Evolutionary conservation across 805 yeast species (phyloP), one percentile per base, ranked within the genome.

Genomic region (Nakazawaea ernobii): DNA sequence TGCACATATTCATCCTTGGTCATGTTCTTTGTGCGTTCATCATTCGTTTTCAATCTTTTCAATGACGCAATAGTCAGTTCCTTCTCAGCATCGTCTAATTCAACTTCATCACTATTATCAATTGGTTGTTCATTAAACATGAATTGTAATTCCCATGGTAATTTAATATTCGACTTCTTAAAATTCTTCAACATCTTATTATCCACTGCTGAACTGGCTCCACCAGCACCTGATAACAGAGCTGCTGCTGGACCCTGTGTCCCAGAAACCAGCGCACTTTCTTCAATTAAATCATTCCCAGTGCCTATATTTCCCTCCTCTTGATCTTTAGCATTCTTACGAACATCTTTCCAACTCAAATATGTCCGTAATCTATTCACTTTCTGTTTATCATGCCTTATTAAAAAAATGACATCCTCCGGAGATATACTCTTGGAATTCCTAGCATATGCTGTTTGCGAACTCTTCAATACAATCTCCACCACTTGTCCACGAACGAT

Each of bases 1-100:
- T 94, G 99, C 14, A 91, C 99, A 59, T 94, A 94, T 61, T 94
- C 99, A 58, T 94, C 97, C 59, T 82, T 85, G 0, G 99, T 94
- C 99, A 94, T 94, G 55, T 84, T 77, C 53, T 74, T 79, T 0
- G 99, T 94, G 52, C 99, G 74, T 44, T 94, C 97, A 65, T 94
- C 99, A 4, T 97, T 97, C 65, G 80, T 82, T 58, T 90, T 89
- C 54, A 94, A 74, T 49, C 97, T 72, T 62, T 90, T 89, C 63
- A 89, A 68, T n/a, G 95, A 88, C 0, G 95, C 94, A 28, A 84
- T 64, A 32, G 89, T 84, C 4, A 96, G 97, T 42, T 91, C 96
- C 53, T 84, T 77, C 59, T 91, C 97, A 45, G 85, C 95, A 37
- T 88, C 97, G 57, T 91, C 97, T 8, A 79, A 79, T 43, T 76